Percentiles rank a stretch among this genome's conserved stretches.
phyloP scores from a whole-genome alignment of 2,329 filamentous ascomycete genomes.

The Diplodia mutila region DNA sequence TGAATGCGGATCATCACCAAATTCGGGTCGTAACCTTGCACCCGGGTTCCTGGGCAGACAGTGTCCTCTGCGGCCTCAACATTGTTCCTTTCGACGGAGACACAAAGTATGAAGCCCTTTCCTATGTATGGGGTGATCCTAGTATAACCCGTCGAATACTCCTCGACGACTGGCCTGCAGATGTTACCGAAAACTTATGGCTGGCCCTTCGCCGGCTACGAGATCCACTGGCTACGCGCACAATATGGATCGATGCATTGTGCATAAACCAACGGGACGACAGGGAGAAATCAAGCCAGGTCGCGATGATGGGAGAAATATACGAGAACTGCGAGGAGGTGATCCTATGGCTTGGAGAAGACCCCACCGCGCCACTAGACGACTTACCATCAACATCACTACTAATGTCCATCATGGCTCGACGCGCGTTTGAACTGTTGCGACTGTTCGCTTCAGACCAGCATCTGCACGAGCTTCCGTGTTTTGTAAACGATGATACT shows the following conservation, averaged over 20 bases:
- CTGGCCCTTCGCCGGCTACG: background rate
- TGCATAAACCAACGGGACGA: background rate
- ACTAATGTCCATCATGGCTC: background rate
- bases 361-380: background rate
- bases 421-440: background rate
- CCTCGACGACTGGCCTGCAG: background rate
- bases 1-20: background rate
- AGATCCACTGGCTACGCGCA: background rate
- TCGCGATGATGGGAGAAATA: background rate
- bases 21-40: background rate
- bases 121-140: background rate
- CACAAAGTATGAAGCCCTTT: background rate
- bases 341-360: background rate
- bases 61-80: background rate
- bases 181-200: background rate
- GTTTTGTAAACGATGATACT: background rate
- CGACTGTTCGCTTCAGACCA: background rate
- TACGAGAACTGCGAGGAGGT: background rate
- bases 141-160: background rate
- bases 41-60: background rate
- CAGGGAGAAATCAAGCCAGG: background rate
- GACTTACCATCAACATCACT: background rate
- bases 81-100: background rate
- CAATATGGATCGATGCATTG: background rate
- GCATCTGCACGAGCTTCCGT: background rate